These are phyloP conservation scores for Fusarium buharicum DNA, from an alignment of 2,329 filamentous ascomycete species.

Conservation along the genomic window DNA sequence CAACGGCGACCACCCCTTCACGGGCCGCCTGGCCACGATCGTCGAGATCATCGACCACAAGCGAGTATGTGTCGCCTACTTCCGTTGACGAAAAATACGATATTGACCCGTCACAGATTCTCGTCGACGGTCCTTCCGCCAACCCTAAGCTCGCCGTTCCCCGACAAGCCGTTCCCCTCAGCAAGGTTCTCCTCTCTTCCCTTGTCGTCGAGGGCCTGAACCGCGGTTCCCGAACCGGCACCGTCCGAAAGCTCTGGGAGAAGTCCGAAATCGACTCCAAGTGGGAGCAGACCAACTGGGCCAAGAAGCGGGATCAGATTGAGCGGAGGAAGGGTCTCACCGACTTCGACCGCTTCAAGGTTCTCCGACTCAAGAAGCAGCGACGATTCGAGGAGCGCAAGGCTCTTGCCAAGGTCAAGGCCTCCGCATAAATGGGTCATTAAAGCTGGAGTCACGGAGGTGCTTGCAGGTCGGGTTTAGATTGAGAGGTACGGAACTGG, in stretches of 20 bases:
- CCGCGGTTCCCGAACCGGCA: conserved; percentile 82
- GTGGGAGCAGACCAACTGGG: conserved; percentile 91
- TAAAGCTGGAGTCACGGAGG: conserved; percentile 49
- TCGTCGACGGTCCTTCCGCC: conserved; percentile 93
- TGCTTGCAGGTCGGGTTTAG: conserved; percentile 52
- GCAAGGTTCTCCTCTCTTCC: conserved; percentile 86
- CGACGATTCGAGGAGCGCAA: conserved; percentile 98
- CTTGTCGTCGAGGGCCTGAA: conserved; percentile 88
- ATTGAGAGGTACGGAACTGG: conserved; percentile 52
- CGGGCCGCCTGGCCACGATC: conserved; percentile 89
- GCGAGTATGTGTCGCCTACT: conserved; percentile 78
- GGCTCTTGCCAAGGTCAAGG: conserved; percentile 92
- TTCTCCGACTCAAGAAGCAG: conserved; percentile 99
- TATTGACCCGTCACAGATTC: conserved; percentile 70
- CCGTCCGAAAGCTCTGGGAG: conserved; percentile 90
- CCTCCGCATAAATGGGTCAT: conserved; percentile 72
- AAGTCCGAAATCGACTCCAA: conserved; percentile 90
- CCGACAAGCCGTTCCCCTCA: conserved; percentile 86
- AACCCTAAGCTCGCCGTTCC: conserved; percentile 82
- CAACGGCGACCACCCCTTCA: conserved; percentile 79
- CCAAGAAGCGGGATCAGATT: conserved; percentile 89
- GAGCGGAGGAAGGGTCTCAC: conserved; percentile 89
- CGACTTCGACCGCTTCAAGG: conserved; percentile 99
- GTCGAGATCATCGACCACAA: conserved; percentile 99
- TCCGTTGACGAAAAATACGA: conserved; percentile 19